Conservation (phyloP, 352 stramenopile genomes). For the Pythium monospermum region DNA sequence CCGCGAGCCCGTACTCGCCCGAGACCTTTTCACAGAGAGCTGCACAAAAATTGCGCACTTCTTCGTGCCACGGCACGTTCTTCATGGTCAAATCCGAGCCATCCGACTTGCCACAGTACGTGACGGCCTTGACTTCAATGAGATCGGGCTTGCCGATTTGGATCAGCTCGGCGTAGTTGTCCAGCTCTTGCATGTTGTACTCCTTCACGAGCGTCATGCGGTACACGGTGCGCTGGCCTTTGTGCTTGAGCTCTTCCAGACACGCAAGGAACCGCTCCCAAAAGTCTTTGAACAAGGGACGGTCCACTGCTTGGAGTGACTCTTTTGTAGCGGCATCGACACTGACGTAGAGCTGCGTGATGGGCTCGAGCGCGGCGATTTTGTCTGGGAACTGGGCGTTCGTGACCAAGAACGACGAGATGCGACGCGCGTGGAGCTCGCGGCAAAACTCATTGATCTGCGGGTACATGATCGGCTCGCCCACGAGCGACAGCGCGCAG, state of each 20-base stretch:
- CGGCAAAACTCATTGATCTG: conserved; percentile 96
- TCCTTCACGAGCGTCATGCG: conserved; percentile 97
- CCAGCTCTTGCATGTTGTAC: conserved; percentile 96
- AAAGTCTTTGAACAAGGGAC: conserved; percentile 96
- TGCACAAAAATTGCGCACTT: conserved; percentile 92
- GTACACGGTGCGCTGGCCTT: conserved; percentile 95
- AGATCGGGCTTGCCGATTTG: conserved; percentile 87
- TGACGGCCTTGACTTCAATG: conserved; percentile 97
- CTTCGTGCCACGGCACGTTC: conserved; percentile 97
- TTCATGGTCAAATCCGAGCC: conserved; percentile 97
- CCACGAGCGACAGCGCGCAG: conserved; percentile 97
- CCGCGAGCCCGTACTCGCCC: conserved; percentile 91
- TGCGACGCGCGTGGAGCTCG: conserved; percentile 92
- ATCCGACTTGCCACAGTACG: conserved; percentile 98
- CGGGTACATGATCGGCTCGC: conserved; percentile 99
- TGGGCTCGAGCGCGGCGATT: conserved; percentile 92
- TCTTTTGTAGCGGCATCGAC: conserved; percentile 97
- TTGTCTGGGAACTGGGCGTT: conserved; percentile 98
- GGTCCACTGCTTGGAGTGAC: conserved; percentile 93
- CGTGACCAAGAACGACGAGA: conserved; percentile 98
- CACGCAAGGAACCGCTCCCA: conserved; percentile 95
- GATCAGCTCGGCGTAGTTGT: conserved; percentile 94
- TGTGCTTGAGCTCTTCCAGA: conserved; percentile 89
- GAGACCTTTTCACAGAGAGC: conserved; percentile 71
- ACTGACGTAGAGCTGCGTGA: conserved; percentile 99